Evolutionary conservation across 2,329 filamentous ascomycete genomes (phyloP).

Genomic region (Paracoccidioides brasiliensis): DNA sequence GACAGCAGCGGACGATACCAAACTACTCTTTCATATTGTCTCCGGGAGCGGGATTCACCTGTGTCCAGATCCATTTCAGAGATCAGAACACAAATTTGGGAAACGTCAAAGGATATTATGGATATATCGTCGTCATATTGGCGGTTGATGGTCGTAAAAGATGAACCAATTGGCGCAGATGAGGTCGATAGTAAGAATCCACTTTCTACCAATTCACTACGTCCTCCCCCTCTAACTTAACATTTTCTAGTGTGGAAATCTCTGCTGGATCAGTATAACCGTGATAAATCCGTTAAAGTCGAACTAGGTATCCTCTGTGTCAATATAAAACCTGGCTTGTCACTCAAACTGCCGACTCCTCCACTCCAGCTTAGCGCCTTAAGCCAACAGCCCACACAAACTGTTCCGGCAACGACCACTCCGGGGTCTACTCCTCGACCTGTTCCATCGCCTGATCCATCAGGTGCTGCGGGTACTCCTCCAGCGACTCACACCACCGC

Average conservation of each 20-base stretch:
- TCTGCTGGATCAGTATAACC: slow-evolving; percentile 28
- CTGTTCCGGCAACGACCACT: slow-evolving; percentile 15
- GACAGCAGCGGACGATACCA: slow-evolving; percentile 44
- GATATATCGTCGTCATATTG: slow-evolving; percentile 40
- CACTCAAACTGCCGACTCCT: slow-evolving; percentile 21
- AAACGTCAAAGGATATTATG: slow-evolving; percentile 43
- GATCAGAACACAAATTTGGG: slow-evolving; percentile 45
- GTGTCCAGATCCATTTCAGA: slow-evolving; percentile 31
- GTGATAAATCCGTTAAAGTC: slow-evolving; percentile 19
- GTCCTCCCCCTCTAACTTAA: slow-evolving; percentile 11
- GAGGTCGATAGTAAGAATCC: slow-evolving; percentile 35
- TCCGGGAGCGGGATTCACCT: slow-evolving; percentile 28
- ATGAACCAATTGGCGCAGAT: slow-evolving; percentile 38
- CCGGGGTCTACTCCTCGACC: slow-evolving; percentile 28
- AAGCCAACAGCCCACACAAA: slow-evolving; percentile 14
- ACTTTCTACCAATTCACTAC: background rate
- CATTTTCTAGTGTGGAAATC: slow-evolving; percentile 23
- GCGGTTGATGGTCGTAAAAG: slow-evolving; percentile 43
- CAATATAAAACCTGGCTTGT: slow-evolving; percentile 24
- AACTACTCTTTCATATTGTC: slow-evolving; percentile 41
- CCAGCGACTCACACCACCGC: slow-evolving; percentile 6
- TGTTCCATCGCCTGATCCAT: slow-evolving; percentile 31
- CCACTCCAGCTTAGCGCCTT: slow-evolving; percentile 22
- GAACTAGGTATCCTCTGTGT: slow-evolving; percentile 26
- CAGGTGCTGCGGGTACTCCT: slow-evolving; percentile 28